Evolutionary conservation across 2,329 filamentous ascomycete genomes (phyloP).

Genomic region (Sordariomycetes sp.): DNA sequence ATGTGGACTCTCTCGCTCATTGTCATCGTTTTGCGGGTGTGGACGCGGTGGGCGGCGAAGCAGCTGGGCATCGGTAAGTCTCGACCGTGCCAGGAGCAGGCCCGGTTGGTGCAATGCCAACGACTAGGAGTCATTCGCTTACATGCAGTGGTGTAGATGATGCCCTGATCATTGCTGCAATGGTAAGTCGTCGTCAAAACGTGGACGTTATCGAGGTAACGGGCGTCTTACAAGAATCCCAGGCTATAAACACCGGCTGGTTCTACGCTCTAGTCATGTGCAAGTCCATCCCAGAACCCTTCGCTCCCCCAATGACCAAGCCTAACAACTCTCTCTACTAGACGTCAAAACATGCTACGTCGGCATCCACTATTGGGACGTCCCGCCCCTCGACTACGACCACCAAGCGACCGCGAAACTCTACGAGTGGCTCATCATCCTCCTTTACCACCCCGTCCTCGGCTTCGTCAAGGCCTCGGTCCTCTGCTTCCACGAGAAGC

Average conservation of each 20-base stretch:
- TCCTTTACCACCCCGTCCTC: conserved; percentile 9
- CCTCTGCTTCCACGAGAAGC: conserved; percentile 21
- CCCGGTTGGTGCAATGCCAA: no score
- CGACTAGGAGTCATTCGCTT: conserved; percentile 1
- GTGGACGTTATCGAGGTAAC: neutral
- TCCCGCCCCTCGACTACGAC: conserved; percentile 6
- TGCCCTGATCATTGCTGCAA: conserved; percentile 11
- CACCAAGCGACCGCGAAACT: conserved; percentile 8
- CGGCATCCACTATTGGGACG: conserved; percentile 9
- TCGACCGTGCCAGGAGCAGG: no score
- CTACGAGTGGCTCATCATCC: conserved; percentile 10
- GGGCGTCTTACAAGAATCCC: neutral
- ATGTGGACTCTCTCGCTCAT: conserved; percentile 7
- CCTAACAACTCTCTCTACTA: neutral
- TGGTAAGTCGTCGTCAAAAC: conserved; percentile 7
- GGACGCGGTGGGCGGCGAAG: conserved; percentile 7
- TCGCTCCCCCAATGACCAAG: no score
- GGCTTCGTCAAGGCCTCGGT: conserved; percentile 24
- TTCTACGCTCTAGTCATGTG: conserved; percentile 11
- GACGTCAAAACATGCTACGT: conserved; percentile 9
- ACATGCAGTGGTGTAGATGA: conserved; percentile 10
- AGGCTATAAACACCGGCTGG: conserved; percentile 8
- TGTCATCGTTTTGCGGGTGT: conserved; percentile 6
- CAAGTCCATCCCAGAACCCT: no score
- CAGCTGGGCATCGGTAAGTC: conserved; percentile 9